Percentiles rank a stretch among this genome's conserved stretches.
phyloP scores from a whole-genome alignment of 2,329 filamentous ascomycete species.

The Aspergillus calidoustus region DNA sequence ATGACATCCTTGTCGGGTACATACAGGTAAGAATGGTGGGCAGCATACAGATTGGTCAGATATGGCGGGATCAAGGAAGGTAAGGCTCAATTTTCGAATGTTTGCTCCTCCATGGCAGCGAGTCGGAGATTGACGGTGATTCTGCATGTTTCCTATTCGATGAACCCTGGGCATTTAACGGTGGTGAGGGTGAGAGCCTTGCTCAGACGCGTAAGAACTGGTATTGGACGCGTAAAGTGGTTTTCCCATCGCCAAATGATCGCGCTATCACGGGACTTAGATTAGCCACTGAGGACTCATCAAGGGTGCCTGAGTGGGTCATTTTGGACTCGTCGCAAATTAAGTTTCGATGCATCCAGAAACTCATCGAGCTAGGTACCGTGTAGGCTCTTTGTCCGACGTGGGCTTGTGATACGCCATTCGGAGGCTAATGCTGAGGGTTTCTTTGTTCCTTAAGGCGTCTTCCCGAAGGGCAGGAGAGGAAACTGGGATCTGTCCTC shows the following conservation, averaged over 20 bases:
- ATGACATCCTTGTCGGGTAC: neutral
- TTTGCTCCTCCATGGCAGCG: too few relatives aligned
- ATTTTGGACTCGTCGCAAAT: neutral
- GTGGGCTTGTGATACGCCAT: conserved; percentile 2
- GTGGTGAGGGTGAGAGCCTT: conserved; percentile 9
- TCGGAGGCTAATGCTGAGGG: neutral
- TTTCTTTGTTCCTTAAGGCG: neutral
- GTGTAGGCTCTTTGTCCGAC: neutral
- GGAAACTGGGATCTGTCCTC: neutral
- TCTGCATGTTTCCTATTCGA: neutral
- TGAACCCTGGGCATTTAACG: neutral
- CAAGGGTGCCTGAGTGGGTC: neutral
- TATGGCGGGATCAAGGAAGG: neutral
- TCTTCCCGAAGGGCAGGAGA: neutral
- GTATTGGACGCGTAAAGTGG: conserved; percentile 40
- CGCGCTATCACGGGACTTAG: conserved; percentile 41
- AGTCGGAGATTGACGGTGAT: neutral
- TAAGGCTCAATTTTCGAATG: neutral
- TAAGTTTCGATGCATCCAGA: neutral
- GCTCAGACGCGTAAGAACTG: conserved; percentile 31
- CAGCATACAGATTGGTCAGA: neutral
- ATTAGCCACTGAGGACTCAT: conserved; percentile 28
- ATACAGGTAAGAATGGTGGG: neutral
- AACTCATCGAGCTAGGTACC: neutral
- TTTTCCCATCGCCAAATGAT: conserved; percentile 41